phyloP scores from a whole-genome alignment of 2,329 filamentous ascomycete genomes.

The Capronia epimyces region DNA sequence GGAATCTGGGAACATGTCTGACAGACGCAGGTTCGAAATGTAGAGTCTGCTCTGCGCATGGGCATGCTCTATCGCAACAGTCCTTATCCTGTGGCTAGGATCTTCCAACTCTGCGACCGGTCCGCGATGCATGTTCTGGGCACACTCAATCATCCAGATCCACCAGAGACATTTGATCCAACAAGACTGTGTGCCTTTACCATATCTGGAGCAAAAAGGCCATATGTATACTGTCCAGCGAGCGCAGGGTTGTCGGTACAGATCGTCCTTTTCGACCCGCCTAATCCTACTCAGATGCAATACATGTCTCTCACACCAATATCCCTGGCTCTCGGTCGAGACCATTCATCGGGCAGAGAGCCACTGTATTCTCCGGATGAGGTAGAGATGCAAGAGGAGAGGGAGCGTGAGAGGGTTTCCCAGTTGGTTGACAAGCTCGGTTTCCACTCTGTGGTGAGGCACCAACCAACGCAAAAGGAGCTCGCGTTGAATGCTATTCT shows the following conservation, averaged over 20 bases:
- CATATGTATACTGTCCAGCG: slow-evolving; percentile 63
- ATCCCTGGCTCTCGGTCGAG: slow-evolving; percentile 62
- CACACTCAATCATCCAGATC: slow-evolving; percentile 59
- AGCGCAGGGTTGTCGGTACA: slow-evolving; percentile 69
- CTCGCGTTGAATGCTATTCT: slow-evolving; percentile 72
- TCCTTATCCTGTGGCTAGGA: slow-evolving; percentile 69
- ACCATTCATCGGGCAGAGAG: slow-evolving; percentile 22
- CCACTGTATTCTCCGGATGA: slow-evolving; percentile 37
- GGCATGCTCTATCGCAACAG: slow-evolving; percentile 79
- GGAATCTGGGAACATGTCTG: neutral
- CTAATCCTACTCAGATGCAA: slow-evolving; percentile 83
- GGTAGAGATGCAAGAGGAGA: slow-evolving; percentile 68
- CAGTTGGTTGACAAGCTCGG: slow-evolving; percentile 79
- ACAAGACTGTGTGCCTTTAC: slow-evolving; percentile 63
- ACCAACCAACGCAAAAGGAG: slow-evolving; percentile 74
- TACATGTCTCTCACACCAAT: slow-evolving; percentile 91
- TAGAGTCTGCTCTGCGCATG: slow-evolving; percentile 79
- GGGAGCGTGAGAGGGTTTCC: slow-evolving; percentile 58
- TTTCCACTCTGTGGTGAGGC: slow-evolving; percentile 76
- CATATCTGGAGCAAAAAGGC: slow-evolving; percentile 50
- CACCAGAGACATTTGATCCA: slow-evolving; percentile 53
- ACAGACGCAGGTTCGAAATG: slow-evolving; percentile 59
- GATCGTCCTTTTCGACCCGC: slow-evolving; percentile 81
- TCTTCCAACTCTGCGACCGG: slow-evolving; percentile 79
- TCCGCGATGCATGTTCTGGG: slow-evolving; percentile 80